Conservation (phyloP, 2,329 filamentous ascomycete genomes). For the Tolypocladium endophyticum region DNA sequence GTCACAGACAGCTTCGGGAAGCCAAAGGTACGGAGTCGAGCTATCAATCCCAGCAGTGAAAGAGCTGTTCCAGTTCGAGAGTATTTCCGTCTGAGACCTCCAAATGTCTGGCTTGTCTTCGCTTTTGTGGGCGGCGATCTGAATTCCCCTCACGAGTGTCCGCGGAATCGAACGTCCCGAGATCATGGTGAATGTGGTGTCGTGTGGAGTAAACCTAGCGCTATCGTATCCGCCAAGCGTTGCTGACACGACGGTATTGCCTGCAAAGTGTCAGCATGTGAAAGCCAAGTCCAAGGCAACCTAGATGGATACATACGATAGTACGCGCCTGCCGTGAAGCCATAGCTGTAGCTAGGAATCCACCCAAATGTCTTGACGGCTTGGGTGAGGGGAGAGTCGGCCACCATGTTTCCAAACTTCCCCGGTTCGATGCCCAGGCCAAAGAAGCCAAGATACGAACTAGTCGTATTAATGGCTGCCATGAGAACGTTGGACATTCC, state of each 20-base stretch:
- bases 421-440: conserved; percentile 46
- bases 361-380: conserved; percentile 46
- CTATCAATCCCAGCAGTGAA: conserved; percentile 50
- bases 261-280: conserved; percentile 11
- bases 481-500: conserved; percentile 35
- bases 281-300: neutral
- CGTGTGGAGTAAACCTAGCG: conserved; percentile 49
- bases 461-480: conserved; percentile 43
- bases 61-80: conserved; percentile 35
- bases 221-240: conserved; percentile 63
- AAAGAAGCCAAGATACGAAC: conserved; percentile 43
- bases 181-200: conserved; percentile 47
- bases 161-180: conserved; percentile 44
- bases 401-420: conserved; percentile 36
- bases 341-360: conserved; percentile 65
- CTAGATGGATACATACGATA: conserved; percentile 43
- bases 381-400: conserved; percentile 42
- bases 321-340: conserved; percentile 65
- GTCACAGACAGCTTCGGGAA: conserved; percentile 50
- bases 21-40: conserved; percentile 53
- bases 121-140: conserved; percentile 22
- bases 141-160: conserved; percentile 49
- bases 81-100: conserved; percentile 22
- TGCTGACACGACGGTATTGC: conserved; percentile 40
- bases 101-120: conserved; percentile 23